Conservation (phyloP, 768 basidiomycete species). For the Russula emetica region DNA sequence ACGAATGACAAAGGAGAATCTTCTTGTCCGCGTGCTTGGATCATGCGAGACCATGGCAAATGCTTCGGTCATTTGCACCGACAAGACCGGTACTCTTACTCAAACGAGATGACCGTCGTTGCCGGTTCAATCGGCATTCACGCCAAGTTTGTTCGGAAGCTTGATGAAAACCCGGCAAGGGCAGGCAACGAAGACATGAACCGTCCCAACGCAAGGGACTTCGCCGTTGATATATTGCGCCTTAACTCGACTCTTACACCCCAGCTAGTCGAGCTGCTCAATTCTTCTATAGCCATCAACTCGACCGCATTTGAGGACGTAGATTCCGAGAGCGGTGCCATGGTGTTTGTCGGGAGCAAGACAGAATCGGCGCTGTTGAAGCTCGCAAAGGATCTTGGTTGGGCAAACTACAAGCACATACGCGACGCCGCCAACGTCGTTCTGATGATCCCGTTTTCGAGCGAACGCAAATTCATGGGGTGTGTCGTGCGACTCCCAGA, state of each 20-base stretch:
- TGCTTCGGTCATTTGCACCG: constrained; percentile 91
- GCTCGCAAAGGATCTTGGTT: constrained; percentile 77
- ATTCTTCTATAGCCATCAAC: constrained; percentile 84
- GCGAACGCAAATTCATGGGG: constrained; percentile 92
- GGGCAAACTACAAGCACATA: constrained; percentile 64
- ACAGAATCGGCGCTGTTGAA: constrained; percentile 89
- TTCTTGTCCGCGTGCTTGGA: constrained; percentile 92
- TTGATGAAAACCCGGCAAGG: constrained; percentile 66
- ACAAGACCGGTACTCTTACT: constrained; percentile 96
- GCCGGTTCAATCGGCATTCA: constrained; percentile 93
- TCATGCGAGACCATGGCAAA: constrained; percentile 99
- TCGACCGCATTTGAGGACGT: constrained; percentile 91
- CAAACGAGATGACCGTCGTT: constrained; percentile 95
- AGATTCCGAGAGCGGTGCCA: constrained; percentile 54
- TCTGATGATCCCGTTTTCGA: constrained; percentile 92
- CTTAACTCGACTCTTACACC: constrained; percentile 62
- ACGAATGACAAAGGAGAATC: constrained; percentile 94
- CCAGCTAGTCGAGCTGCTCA: constrained; percentile 62
- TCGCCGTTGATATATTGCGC: constrained; percentile 76
- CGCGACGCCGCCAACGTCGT: constrained; percentile 59
- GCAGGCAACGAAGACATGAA: constrained; percentile 63
- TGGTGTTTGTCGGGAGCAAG: constrained; percentile 83
- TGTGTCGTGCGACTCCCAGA: constrained; percentile 65
- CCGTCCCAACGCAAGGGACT: constrained; percentile 52
- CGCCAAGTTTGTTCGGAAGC: constrained; percentile 83